A percentile compares a stretch with the other conserved stretches of the same genome.
phyloP scores from a whole-genome alignment of 768 basidiomycete species.

The Panaeolus cyanescens region DNA sequence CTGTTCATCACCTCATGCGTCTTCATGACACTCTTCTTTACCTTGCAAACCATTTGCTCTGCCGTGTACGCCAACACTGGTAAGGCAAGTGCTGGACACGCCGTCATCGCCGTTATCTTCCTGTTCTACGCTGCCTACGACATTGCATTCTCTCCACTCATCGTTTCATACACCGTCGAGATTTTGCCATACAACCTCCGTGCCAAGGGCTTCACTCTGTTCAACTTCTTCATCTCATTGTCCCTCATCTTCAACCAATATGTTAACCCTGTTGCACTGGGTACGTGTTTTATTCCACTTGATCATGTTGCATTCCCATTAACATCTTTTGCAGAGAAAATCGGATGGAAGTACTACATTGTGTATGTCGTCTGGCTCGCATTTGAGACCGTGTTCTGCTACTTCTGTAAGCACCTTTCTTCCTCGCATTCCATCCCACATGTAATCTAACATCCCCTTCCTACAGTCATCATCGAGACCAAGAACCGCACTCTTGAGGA shows the following conservation, averaged over 20 bases:
- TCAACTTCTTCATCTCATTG: slow-evolving; percentile 77
- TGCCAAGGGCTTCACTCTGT: slow-evolving; percentile 84
- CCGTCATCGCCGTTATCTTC: slow-evolving; percentile 85
- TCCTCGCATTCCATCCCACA: slow-evolving; percentile 1
- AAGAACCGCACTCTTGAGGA: slow-evolving; percentile 77
- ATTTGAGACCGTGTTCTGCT: slow-evolving; percentile 66
- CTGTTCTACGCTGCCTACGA: slow-evolving; percentile 80
- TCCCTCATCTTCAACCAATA: slow-evolving; percentile 91
- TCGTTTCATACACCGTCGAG: slow-evolving; percentile 86
- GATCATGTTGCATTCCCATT: slow-evolving; percentile 1
- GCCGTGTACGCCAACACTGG: slow-evolving; percentile 51
- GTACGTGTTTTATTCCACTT: neutral
- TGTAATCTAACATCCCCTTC: slow-evolving; percentile 3
- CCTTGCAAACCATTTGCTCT: slow-evolving; percentile 67
- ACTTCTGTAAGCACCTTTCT: slow-evolving; percentile 43
- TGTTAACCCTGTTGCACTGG: slow-evolving; percentile 78
- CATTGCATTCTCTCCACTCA: slow-evolving; percentile 83
- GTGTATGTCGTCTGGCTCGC: slow-evolving; percentile 74
- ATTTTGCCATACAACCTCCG: slow-evolving; percentile 83
- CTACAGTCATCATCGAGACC: slow-evolving; percentile 62
- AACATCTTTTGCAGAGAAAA: slow-evolving; percentile 24
- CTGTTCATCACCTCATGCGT: slow-evolving; percentile 63
- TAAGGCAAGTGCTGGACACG: slow-evolving; percentile 52
- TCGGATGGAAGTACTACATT: slow-evolving; percentile 81
- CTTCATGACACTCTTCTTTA: slow-evolving; percentile 70